A percentile compares a stretch with the other conserved stretches of the same genome.
Evolutionary conservation across 1,284 basidiomycete species (phyloP).

Genomic region (Boletus semigastroideus): DNA sequence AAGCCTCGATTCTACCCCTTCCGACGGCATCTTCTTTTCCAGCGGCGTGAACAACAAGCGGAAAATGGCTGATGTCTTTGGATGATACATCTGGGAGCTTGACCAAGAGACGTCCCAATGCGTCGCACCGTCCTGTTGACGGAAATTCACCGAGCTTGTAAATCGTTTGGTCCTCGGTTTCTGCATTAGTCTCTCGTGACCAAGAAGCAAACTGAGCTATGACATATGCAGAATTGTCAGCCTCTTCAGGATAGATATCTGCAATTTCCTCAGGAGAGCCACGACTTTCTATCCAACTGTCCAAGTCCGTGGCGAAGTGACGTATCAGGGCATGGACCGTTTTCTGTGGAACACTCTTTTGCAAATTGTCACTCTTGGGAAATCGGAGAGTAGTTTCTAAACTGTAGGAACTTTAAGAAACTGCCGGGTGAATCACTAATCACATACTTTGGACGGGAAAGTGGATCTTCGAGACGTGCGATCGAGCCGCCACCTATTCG

Average conservation of each 20-base stretch:
- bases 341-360: background rate
- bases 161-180: background rate
- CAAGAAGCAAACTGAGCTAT: background rate
- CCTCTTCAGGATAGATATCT: background rate
- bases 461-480: background rate
- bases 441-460: constrained; percentile 8
- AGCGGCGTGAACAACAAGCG: background rate
- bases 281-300: background rate
- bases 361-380: constrained; percentile 1
- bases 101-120: constrained; percentile 9
- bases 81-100: constrained; percentile 1
- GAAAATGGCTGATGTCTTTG: background rate
- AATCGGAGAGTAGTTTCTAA: constrained; percentile 7
- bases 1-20: no score
- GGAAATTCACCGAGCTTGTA: background rate
- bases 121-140: constrained; percentile 5
- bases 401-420: background rate
- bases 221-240: background rate
- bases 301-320: no score
- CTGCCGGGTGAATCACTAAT: no score
- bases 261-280: background rate
- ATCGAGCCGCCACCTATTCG: background rate
- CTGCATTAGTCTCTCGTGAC: background rate
- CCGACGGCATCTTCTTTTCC: background rate
- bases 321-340: background rate